Evolutionary conservation across 2,329 filamentous ascomycete genomes (phyloP), one percentile per base, ranked within the genome.

Genomic region (Stagonosporopsis rhizophila): DNA sequence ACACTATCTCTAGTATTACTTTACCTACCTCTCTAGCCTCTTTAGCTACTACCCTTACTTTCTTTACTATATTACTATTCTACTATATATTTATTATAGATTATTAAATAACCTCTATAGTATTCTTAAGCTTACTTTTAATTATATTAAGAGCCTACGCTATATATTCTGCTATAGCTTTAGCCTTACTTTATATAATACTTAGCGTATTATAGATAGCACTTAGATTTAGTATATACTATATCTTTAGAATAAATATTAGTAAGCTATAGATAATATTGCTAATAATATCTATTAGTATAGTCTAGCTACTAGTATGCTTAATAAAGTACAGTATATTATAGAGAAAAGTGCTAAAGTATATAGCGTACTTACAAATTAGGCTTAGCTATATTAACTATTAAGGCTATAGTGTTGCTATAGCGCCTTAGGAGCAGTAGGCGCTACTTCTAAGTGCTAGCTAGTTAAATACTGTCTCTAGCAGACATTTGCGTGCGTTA

Each of bases 401-500:
- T 39, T 25, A 39, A 49, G 54, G 49, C 54, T 39, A 58, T 44
- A 27, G 48, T 52, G 49, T 58, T 37, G 49, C 54, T 30, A 58
- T 48, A 19, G 23, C 44, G 38, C 49, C 44, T 52, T 32, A 52
- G 46, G n/a, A 40, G 52, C 42, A 47, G 42, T 51, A 17, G 41
- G 47, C 53, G 42, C 53, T 56, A n/a, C 53, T 27, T 22, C 47
- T 56, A 30, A 37, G 47, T 49, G 55, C 49, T 58, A 44, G 44
- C 57, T 55, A 57, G 39, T 56, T 23, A 34, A 39, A 44, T 9
- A 20, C 25, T 41, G 45, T 58, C 44, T 53, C 27, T 27, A 58
- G 49, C 14, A 41, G 27, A 45, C 45, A 44, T 53, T n/a, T 53
- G 40, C 44, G 55, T 50, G 45, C 46, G 55, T 19, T 50, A 47